A percentile compares a stretch with the other conserved stretches of the same genome.
Conservation (phyloP, 2,329 filamentous ascomycete genomes). For the Botrytis tulipae region DNA sequence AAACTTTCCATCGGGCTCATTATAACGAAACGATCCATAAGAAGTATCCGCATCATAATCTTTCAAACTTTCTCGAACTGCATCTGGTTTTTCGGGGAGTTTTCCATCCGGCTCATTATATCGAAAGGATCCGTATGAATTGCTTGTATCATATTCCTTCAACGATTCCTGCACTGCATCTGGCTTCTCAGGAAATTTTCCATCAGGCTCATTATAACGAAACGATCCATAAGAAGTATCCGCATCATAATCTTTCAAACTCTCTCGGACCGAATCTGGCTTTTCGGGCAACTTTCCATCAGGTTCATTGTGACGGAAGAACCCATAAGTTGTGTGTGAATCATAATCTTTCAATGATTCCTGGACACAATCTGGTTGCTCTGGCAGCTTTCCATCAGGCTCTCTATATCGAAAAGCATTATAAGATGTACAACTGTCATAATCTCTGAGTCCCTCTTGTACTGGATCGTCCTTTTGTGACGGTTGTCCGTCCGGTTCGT, state of each 20-base stretch:
- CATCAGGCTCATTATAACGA: conserved; percentile 42
- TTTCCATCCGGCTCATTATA: conserved; percentile 34
- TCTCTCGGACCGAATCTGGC: conserved; percentile 39
- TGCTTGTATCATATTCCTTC: conserved; percentile 41
- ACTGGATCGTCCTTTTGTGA: conserved; percentile 34
- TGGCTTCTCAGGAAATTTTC: conserved; percentile 27
- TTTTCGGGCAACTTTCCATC: conserved; percentile 30
- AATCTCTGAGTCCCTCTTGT: conserved; percentile 39
- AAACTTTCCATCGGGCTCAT: conserved; percentile 34
- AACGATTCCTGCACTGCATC: conserved; percentile 39
- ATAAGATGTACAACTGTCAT: conserved; percentile 26
- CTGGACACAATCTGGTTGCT: conserved; percentile 37
- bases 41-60: conserved; percentile 22
- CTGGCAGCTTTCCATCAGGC: conserved; percentile 29
- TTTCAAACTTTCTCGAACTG: conserved; percentile 40
- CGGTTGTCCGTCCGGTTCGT: conserved; percentile 33
- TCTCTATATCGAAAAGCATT: conserved; percentile 32
- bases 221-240: conserved; percentile 29
- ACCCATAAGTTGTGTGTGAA: conserved; percentile 22
- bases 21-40: conserved; percentile 27
- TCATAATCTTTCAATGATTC: conserved; percentile 38
- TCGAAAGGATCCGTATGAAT: conserved; percentile 27
- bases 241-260: conserved; percentile 32
- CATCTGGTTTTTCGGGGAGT: conserved; percentile 31
- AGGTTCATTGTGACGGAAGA: conserved; percentile 31